Conservation (phyloP, 495 filamentous ascomycete genomes). For the Tricharina praecox region DNA sequence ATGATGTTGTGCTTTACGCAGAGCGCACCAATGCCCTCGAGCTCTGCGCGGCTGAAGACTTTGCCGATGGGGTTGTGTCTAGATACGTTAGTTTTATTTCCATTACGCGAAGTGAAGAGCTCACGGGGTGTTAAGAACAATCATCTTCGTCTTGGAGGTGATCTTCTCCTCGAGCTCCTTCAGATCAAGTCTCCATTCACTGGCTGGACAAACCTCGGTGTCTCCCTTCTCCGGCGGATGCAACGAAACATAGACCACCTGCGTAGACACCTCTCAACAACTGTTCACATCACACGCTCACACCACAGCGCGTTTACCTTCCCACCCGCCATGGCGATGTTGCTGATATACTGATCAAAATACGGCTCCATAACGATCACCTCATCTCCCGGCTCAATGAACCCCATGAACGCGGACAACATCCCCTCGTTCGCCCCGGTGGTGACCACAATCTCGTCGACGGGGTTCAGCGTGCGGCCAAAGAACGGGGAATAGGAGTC, state of each 20-base stretch:
- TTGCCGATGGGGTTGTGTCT: constrained; percentile 90
- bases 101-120: too few relatives aligned
- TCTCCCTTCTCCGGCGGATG: constrained; percentile 78
- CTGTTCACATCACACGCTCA: too few relatives aligned
- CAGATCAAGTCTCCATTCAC: constrained; percentile 78
- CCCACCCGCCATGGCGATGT: constrained; percentile 94
- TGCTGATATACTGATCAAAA: constrained; percentile 97
- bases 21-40: constrained; percentile 72
- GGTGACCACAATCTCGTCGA: constrained; percentile 84
- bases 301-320: constrained; percentile 31
- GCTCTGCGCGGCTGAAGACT: constrained; percentile 68
- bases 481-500: constrained; percentile 79
- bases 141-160: constrained; percentile 77
- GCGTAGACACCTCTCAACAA: too few relatives aligned
- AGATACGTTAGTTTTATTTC: too few relatives aligned
- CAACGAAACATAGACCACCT: constrained; percentile 72
- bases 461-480: constrained; percentile 60
- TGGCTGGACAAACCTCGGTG: constrained; percentile 58
- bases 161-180: constrained; percentile 69
- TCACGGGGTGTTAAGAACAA: constrained; percentile 49
- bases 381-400: constrained; percentile 85
- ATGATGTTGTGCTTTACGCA: constrained; percentile 87
- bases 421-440: constrained; percentile 95
- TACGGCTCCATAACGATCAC: constrained; percentile 98
- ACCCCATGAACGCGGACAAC: constrained; percentile 93